These are phyloP conservation scores for Alnus glutinosa DNA, from an alignment of 306 rosid species.

Conservation along the genomic window DNA sequence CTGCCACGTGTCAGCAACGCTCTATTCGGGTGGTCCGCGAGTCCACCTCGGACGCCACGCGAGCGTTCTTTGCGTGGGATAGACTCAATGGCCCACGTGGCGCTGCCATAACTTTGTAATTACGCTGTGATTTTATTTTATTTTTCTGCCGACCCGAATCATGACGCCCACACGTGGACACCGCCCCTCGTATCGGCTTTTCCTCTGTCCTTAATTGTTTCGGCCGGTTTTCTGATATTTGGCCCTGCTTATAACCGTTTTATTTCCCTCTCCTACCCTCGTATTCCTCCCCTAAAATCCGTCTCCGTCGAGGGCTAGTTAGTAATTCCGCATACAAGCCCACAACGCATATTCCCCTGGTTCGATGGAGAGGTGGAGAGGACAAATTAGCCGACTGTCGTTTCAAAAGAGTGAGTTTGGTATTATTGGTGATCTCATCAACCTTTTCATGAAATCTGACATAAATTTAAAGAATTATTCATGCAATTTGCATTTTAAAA, in stretches of 20 bases:
- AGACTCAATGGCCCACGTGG: slow-evolving; percentile 42
- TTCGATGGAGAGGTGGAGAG: background rate
- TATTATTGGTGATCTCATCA: background rate
- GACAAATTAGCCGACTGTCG: background rate
- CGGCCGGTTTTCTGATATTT: slow-evolving; percentile 27
- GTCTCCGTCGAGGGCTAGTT: background rate
- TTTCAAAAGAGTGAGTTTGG: background rate
- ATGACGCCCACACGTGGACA: slow-evolving; percentile 44
- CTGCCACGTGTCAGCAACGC: slow-evolving; percentile 29
- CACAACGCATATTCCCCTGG: background rate
- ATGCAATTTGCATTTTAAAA: no score
- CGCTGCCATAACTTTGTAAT: slow-evolving; percentile 34
- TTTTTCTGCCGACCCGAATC: slow-evolving; percentile 41
- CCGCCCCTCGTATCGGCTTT: slow-evolving; percentile 19
- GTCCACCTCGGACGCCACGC: slow-evolving; percentile 60
- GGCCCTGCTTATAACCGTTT: slow-evolving; percentile 2
- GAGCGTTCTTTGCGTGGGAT: slow-evolving; percentile 44
- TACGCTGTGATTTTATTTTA: slow-evolving; percentile 29
- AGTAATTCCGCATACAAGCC: background rate
- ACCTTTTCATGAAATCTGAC: background rate
- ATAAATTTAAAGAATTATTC: background rate
- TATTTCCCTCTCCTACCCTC: background rate
- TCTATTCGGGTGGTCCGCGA: background rate
- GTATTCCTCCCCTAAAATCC: no score
- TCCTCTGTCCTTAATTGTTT: slow-evolving; percentile 32